phyloP scores from a whole-genome alignment of 2,329 filamentous ascomycete species.

The Penicillium capsulatum region DNA sequence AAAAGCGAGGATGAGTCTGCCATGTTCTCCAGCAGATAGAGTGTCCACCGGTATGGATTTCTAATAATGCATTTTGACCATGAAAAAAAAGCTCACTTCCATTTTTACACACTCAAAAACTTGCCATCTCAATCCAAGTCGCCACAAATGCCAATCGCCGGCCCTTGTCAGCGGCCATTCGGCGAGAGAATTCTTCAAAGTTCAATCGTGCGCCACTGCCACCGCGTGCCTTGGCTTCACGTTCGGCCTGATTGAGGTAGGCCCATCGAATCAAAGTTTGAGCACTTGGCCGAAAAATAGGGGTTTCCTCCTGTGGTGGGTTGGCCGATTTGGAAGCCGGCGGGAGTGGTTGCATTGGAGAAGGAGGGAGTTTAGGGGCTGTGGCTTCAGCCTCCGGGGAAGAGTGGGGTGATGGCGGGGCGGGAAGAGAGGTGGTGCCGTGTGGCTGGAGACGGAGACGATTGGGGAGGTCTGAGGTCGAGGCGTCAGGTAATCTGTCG shows the following conservation, averaged over 20 bases:
- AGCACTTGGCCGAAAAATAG: conserved; percentile 24
- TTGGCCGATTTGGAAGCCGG: conserved; percentile 21
- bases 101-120: too few species aligned
- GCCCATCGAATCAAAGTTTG: conserved; percentile 45
- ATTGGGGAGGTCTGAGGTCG: conserved; percentile 24
- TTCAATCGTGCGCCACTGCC: conserved; percentile 70
- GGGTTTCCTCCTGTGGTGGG: conserved; percentile 13
- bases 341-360: conserved; percentile 33
- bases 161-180: conserved; percentile 65
- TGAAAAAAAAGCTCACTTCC: too few species aligned
- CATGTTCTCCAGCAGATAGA: too few species aligned
- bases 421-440: conserved; percentile 29
- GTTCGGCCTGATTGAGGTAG: conserved; percentile 60
- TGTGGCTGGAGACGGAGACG: conserved; percentile 40
- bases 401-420: conserved; percentile 29
- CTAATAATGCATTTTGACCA: too few species aligned
- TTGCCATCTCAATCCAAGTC: conserved; percentile 79
- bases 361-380: conserved; percentile 32
- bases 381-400: conserved; percentile 34
- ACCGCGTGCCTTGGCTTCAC: conserved; percentile 65
- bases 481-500: conserved; percentile 13
- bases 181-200: conserved; percentile 73
- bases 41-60: too few species aligned
- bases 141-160: conserved; percentile 74
- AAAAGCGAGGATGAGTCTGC: too few species aligned